Conservation (phyloP, 2,329 filamentous ascomycete species). For the Trichophyton mentagrophytes region DNA sequence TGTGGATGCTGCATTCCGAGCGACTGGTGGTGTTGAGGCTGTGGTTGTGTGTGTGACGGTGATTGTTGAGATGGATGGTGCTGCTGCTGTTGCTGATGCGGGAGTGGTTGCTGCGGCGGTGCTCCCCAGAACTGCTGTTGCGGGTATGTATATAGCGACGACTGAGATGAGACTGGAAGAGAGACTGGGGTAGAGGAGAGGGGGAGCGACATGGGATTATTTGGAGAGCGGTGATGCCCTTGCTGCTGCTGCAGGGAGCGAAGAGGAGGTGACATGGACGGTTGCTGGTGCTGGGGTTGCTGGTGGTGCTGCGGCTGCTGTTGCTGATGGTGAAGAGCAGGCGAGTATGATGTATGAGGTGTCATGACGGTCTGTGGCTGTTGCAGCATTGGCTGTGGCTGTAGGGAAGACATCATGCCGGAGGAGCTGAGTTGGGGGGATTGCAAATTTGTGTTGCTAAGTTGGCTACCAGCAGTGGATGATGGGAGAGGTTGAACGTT, state of each 20-base stretch:
- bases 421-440: conserved; percentile 26
- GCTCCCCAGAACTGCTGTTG: conserved; percentile 49
- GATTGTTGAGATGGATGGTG: conserved; percentile 43
- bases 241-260: conserved; percentile 53
- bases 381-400: conserved; percentile 29
- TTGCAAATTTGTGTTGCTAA: conserved; percentile 20
- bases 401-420: conserved; percentile 24
- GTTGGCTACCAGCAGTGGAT: conserved; percentile 19
- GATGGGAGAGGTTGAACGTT: conserved; percentile 26
- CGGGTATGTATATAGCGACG: conserved; percentile 40
- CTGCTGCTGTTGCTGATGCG: conserved; percentile 25
- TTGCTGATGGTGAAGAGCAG: conserved; percentile 43
- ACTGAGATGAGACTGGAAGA: conserved; percentile 14
- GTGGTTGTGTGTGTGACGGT: conserved; percentile 37
- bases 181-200: conserved; percentile 40
- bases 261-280: conserved; percentile 57
- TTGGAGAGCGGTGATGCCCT: conserved; percentile 50
- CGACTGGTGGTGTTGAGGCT: conserved; percentile 25
- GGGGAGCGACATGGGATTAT: conserved; percentile 50
- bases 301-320: background rate
- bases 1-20: conserved; percentile 28
- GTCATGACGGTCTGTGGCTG: conserved; percentile 34
- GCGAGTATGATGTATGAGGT: conserved; percentile 51
- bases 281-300: conserved; percentile 39
- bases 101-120: background rate